A percentile compares a stretch with the other conserved stretches of the same genome.
phyloP scores from a whole-genome alignment of 257 asterid species.

The Nicotiana otophora region DNA sequence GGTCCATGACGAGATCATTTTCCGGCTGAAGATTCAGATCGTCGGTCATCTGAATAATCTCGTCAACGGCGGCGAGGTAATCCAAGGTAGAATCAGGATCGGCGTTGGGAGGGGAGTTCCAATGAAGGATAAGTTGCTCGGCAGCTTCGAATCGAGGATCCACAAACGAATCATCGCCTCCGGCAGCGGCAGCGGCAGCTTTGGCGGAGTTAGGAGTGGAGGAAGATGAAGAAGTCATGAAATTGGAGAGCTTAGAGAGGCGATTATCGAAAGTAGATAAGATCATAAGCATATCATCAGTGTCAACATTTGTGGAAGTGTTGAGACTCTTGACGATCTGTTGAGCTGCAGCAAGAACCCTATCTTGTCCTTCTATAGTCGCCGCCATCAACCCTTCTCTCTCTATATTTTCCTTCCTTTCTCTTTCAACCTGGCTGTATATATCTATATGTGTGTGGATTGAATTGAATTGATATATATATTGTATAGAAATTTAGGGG shows the following conservation, averaged over 20 bases:
- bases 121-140: constrained; percentile 43
- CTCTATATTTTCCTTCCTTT: background rate
- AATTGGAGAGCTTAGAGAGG: constrained; percentile 58
- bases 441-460: background rate
- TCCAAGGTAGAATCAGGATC: constrained; percentile 38
- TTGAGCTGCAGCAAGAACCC: constrained; percentile 83
- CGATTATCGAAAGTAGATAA: constrained; percentile 80
- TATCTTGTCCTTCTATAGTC: constrained; percentile 63
- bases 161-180: constrained; percentile 22
- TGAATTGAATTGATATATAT: background rate
- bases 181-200: constrained; percentile 18
- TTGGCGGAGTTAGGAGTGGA: constrained; percentile 8
- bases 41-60: constrained; percentile 64
- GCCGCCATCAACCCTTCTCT: constrained; percentile 44
- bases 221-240: constrained; percentile 23
- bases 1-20: constrained; percentile 39
- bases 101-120: constrained; percentile 23
- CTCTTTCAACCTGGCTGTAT: background rate
- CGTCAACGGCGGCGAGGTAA: constrained; percentile 66
- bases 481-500: background rate
- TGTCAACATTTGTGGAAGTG: constrained; percentile 44
- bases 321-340: constrained; percentile 86
- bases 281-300: constrained; percentile 70
- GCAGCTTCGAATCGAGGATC: constrained; percentile 52
- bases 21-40: constrained; percentile 38